Evolutionary conservation across 1,139 yeast species (phyloP), one percentile per base, ranked within the genome.

Genomic region (Pichia inconspicua): DNA sequence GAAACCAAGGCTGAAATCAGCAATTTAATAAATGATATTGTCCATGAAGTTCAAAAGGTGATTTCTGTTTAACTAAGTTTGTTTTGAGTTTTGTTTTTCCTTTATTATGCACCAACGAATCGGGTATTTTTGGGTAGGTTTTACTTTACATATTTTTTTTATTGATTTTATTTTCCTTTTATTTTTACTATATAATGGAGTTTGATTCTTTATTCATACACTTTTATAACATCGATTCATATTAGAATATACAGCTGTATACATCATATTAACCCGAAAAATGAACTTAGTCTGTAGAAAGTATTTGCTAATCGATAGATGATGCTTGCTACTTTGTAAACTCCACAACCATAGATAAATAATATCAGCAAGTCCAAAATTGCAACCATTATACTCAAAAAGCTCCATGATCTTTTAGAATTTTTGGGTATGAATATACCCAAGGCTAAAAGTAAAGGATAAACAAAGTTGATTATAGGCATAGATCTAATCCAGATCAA

Each of bases 21-120:
- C n/a, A 47, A 56, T 25, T 48, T 62, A 38, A 44, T 53, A 46
- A 54, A 50, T 14, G 62, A 59, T 40, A 52, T 60, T 36, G 40
- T 44, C 19, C 48, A 43, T 12, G 44, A 41, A 10, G 47, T 51
- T 41, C 46, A 43, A 25, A 22, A 46, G 1, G 44, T 44, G 11
- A 41, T 50, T 36, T 14, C 42, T 15, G 46, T 41, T 40, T 44
- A 40, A 30, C 25, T 28, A 10, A 28, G 14, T 37, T 14, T 5
- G 9, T 14, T 25, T 14, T 27, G n/a, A n/a, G n/a, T 7, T 5
- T 37, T 32, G 12, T 27, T 27, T 15, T 30, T 43, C 14, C 27
- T 27, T 42, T 28, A 8, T n/a, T 36, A 30, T 27, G 30, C 9
- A 27, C 30, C 30, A 27, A 22, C 11, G 30, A 14, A 15, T 9